A percentile compares a stretch with the other conserved stretches of the same genome.
Evolutionary conservation across 805 yeast species (phyloP).

Genomic region (Yamadazyma philogaea): DNA sequence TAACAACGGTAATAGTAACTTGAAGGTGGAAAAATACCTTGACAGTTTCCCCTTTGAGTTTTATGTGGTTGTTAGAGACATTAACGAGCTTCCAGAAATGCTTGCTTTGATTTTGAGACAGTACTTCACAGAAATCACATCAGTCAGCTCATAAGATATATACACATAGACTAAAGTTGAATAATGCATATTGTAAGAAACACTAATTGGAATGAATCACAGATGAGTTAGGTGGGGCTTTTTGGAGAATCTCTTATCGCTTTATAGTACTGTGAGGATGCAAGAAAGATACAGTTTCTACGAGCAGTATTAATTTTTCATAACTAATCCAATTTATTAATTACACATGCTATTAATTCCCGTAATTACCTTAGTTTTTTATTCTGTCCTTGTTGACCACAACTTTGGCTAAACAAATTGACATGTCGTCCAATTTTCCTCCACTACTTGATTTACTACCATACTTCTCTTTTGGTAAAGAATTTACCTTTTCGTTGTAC

Average conservation of each 20-base stretch:
- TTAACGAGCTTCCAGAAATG: slow-evolving; percentile 88
- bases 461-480: slow-evolving; percentile 30
- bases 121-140: slow-evolving; percentile 67
- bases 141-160: slow-evolving; percentile 1
- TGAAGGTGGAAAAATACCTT: slow-evolving; percentile 79
- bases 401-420: slow-evolving; percentile 48
- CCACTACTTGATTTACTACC: slow-evolving; percentile 41
- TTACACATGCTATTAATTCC: not conserved
- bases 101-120: slow-evolving; percentile 85
- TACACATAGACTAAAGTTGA: not conserved
- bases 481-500: slow-evolving; percentile 49
- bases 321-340: not conserved
- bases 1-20: slow-evolving; percentile 59
- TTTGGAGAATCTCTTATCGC: too few species aligned
- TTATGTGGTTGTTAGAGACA: slow-evolving; percentile 88
- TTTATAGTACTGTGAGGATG: too few species aligned
- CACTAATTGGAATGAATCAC: too few species aligned
- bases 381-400: slow-evolving; percentile 12
- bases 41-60: slow-evolving; percentile 96
- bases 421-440: slow-evolving; percentile 55
- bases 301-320: too few species aligned
- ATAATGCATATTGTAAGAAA: too few species aligned
- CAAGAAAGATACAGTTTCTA: too few species aligned
- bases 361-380: not conserved
- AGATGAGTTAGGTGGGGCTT: too few species aligned